These are phyloP conservation scores for Candida michaelii DNA, from an alignment of 805 yeast species.

Conservation along the genomic window DNA sequence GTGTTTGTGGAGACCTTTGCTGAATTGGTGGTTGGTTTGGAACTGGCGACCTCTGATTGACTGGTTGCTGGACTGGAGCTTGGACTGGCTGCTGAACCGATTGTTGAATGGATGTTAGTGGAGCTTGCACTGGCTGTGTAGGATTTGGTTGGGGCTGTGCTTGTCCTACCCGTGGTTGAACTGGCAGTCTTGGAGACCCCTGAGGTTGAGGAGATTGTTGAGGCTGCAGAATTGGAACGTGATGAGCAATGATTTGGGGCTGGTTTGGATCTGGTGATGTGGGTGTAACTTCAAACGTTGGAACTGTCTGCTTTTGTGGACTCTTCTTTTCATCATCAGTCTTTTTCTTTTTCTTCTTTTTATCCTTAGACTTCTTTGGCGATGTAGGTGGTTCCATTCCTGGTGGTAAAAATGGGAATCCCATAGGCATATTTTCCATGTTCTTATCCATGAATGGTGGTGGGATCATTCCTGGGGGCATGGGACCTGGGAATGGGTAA, in stretches of 20 bases:
- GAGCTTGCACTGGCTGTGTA: neutral
- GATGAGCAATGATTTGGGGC: constrained; percentile 7
- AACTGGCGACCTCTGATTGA: neutral
- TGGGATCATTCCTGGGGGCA: constrained; percentile 17
- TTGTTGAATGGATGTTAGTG: too few species aligned
- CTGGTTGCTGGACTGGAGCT: neutral
- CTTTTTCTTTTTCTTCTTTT: constrained; percentile 19
- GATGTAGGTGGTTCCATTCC: constrained; percentile 19
- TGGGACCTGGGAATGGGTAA: constrained; percentile 14
- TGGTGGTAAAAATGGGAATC: constrained; percentile 15
- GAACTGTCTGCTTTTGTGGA: constrained; percentile 11
- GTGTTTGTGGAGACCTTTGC: too few species aligned
- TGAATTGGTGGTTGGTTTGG: constrained; percentile 2
- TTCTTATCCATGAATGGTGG: constrained; percentile 13
- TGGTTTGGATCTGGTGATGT: constrained; percentile 3
- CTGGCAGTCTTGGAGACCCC: constrained; percentile 15
- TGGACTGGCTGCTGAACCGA: too few species aligned
- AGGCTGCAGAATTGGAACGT: constrained; percentile 1
- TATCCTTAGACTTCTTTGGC: constrained; percentile 18
- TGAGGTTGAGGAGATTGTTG: constrained; percentile 10
- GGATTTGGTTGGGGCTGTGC: too few species aligned
- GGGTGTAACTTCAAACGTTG: constrained; percentile 14
- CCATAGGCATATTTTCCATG: constrained; percentile 13
- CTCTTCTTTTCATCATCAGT: constrained; percentile 7
- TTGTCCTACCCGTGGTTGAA: neutral